Evolutionary conservation across 202 grass and related monocot genomes (phyloP), one percentile per base, ranked within the genome.

Genomic region (Dendrocalamus latiflorus): DNA sequence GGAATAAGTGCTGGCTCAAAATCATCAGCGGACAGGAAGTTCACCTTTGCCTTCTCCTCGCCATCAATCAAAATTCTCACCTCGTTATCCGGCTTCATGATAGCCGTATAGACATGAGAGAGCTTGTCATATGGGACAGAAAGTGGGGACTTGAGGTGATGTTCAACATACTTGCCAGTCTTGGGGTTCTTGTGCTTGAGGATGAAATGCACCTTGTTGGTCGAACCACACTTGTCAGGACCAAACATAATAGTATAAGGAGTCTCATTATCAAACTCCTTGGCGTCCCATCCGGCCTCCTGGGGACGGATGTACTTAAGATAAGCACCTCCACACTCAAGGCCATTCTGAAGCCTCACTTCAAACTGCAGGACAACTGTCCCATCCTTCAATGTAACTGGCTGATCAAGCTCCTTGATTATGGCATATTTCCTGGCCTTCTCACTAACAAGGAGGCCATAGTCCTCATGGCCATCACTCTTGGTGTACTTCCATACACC

Each of bases 231-330:
- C 63, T 97, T 97, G 84, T 94, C 94, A 65, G 94, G 94, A 76
- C 94, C 94, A 91, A 97, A 97, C 94, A 97, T 97, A 33, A 97
- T 97, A n/a, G 81, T 78, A 67, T 94, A 97, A 43, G 94, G 94
- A 54, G 88, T 88, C 56, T 93, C 94, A 68, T 94, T 94, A 25
- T 94, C 86, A 81, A 97, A 97, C 44, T 86, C 90, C 81, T 94
- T 92, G 48, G 94, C 76, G 33, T 84, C 71, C 92, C 92, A 93
- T 66, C 84, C 75, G 1, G 88, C 58, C 26, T 84, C 92, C 81
- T 91, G 90, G 38, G 88, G 90, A 6, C 92, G 88, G 33, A 97
- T 93, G 74, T 94, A 97, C 81, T 97, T 97, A 14, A 97, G 26
- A 78, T 97, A 97, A 36, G 94, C 90, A 57, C 94, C 94, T 73